Conservation (phyloP, 2,329 filamentous ascomycete genomes). For the Epicoccum sorghinum region DNA sequence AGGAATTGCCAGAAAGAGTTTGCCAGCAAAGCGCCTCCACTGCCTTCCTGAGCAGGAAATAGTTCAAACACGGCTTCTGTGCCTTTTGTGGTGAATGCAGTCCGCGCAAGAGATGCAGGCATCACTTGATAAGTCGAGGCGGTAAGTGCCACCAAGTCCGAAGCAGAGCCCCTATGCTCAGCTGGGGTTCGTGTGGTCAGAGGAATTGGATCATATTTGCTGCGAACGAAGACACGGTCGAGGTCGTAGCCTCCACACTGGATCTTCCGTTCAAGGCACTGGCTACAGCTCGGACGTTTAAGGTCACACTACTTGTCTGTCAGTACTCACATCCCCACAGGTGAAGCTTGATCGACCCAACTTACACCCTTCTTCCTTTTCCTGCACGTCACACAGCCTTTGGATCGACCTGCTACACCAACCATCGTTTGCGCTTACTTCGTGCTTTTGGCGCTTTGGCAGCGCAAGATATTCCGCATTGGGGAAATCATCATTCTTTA, state of each 20-base stretch:
- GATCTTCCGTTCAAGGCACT: constrained; percentile 64
- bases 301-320: constrained; percentile 62
- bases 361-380: constrained; percentile 63
- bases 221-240: constrained; percentile 65
- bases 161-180: background rate
- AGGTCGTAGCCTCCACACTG: constrained; percentile 69
- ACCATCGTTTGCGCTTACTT: constrained; percentile 23
- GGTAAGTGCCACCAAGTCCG: constrained; percentile 6
- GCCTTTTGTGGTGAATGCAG: constrained; percentile 32
- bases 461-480: constrained; percentile 30
- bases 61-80: constrained; percentile 30
- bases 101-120: constrained; percentile 19
- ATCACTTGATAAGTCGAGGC: constrained; percentile 13
- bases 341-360: constrained; percentile 1
- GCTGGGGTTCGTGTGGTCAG: background rate
- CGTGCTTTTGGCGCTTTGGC: background rate
- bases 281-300: constrained; percentile 64
- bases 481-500: constrained; percentile 8
- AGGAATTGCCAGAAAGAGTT: constrained; percentile 25
- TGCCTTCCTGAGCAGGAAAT: constrained; percentile 24
- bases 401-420: constrained; percentile 39
- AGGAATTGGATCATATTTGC: constrained; percentile 6
- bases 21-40: background rate
- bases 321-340: background rate
- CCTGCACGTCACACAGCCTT: constrained; percentile 41